Evolutionary conservation across 2,329 filamentous ascomycete species (phyloP), one percentile per base, ranked within the genome.

Genomic region (Botrytis medusae): DNA sequence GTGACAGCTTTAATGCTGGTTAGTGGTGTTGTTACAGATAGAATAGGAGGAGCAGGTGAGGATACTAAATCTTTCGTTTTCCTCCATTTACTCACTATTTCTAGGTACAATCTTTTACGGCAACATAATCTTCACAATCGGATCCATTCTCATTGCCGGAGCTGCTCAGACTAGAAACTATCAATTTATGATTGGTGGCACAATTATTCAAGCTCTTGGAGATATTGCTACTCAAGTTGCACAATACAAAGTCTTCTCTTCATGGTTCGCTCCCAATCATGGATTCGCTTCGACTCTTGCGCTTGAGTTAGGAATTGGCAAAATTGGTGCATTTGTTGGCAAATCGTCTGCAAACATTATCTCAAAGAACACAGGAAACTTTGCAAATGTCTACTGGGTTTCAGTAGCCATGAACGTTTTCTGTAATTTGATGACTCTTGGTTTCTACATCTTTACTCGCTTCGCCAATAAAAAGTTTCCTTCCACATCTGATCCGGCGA

Each of bases 241-340:
- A 0, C 88, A 90, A 78, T 91, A 90, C 79, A 89, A 90, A 74
- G 86, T 91, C 74, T 91, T 91, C 76, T 89, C 87, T 0, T 89
- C 87, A 0, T 91, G 89, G 89, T 91, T 91, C 74, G 84, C 88
- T 0, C 89, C 89, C 0, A 88, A 84, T 12, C 85, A 87, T 72
- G 89, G 89, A 1, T 91, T 91, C 77, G 89, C 88, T 0, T 88
- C 88, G 0, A 91, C 88, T 0, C 82, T 91, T 0, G 89, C 85
- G 0, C 86, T 91, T 6, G 89, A 91, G 78, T 82, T 91, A 0
- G 87, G 85, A 0, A 85, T 91, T 70, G 87, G 87, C 29, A 90
- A 90, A 75, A 86, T 91, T 14, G 88, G 89, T 2, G 85, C 85
- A 0, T 90, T 91, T 72, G 86, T 89, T 1, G 89, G 89, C 18